Base-by-base conservation (phyloP, 2,329 filamentous ascomycete species). In the Arthrobotrys conoides region DNA sequence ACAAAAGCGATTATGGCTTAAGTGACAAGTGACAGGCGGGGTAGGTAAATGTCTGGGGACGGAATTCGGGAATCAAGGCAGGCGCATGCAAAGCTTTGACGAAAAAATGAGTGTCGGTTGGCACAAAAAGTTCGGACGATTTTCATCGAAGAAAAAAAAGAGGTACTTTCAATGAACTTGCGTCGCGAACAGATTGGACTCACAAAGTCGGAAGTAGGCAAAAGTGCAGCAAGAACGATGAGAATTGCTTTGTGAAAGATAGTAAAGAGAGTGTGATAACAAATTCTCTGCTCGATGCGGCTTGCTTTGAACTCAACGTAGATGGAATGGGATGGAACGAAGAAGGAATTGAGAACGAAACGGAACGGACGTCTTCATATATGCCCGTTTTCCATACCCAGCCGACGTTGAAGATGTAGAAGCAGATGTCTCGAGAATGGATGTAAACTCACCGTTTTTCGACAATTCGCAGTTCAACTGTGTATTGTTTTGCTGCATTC, bases 261-360 rank as follows among this genome's bases (percentile, higher is more conserved):
- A 66, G 68, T 68, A 78, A 78, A 71, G 66, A 78, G 75, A 72
- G 75, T 78, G 75, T 71, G 75, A 68, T 69, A 78, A 78, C 63
- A 68, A 78, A 78, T 78, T 78, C 75, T 78, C 75, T 68, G 68
- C 75, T 72, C 68, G 75, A 78, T 78, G 75, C 75, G 75, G 75
- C 75, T 78, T 78, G 59, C 75, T 72, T 78, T 69, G 63, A 59
- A 72, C 75, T 78, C 53, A 72, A 72, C 75, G 75, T 78, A 78
- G 75, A 78, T 78, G 75, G 75, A 78, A 78, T 78, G 75, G 55
- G 71, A 72, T 78, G 75, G 55, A 33, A 72, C 68, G 59, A 65
- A 71, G 75, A 78, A 78, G 68, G 75, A 78, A 78, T 78, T 78
- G 75, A 57, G 41, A 27, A 64, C 53, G 63, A 78, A 64, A 78